These are phyloP conservation scores for Aulographum hederae DNA, from an alignment of 2,329 filamentous ascomycete species.

Conservation along the genomic window DNA sequence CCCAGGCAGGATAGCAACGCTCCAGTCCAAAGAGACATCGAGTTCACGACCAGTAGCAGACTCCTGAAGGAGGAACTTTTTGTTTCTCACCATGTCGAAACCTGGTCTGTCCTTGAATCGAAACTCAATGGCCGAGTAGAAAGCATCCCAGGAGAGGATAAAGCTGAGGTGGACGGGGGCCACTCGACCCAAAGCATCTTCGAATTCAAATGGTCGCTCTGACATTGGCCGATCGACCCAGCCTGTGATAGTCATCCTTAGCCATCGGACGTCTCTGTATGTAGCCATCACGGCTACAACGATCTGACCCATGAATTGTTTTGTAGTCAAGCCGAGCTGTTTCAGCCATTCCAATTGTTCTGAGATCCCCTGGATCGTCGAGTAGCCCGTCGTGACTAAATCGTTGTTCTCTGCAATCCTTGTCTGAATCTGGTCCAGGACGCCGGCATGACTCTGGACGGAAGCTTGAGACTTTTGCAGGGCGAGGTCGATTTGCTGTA, in stretches of 20 bases:
- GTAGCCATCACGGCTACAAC: no score
- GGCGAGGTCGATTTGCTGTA: no score
- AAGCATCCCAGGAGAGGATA: conserved; percentile 7
- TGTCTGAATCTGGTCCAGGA: no score
- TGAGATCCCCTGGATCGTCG: no score
- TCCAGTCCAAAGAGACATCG: conserved; percentile 1
- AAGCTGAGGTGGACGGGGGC: conserved; percentile 8
- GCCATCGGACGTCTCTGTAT: conserved; percentile 3
- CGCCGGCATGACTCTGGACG: no score
- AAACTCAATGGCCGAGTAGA: conserved; percentile 7
- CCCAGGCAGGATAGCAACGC: conserved; percentile 7
- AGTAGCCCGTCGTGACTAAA: no score
- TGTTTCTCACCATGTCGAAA: conserved; percentile 5
- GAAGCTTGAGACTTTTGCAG: no score
- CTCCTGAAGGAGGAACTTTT: conserved; percentile 7
- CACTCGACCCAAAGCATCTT: conserved; percentile 8
- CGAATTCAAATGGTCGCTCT: conserved; percentile 8
- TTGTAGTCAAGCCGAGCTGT: no score
- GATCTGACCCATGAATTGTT: no score
- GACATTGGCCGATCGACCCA: conserved; percentile 4
- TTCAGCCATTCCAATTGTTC: no score
- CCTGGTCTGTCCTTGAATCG: conserved; percentile 7
- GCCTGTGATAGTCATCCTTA: conserved; percentile 5
- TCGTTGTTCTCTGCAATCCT: no score
- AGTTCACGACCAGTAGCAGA: conserved; percentile 6